These are phyloP conservation scores for Verticillium klebahnii DNA, from an alignment of 2,329 filamentous ascomycete genomes.

Conservation along the genomic window DNA sequence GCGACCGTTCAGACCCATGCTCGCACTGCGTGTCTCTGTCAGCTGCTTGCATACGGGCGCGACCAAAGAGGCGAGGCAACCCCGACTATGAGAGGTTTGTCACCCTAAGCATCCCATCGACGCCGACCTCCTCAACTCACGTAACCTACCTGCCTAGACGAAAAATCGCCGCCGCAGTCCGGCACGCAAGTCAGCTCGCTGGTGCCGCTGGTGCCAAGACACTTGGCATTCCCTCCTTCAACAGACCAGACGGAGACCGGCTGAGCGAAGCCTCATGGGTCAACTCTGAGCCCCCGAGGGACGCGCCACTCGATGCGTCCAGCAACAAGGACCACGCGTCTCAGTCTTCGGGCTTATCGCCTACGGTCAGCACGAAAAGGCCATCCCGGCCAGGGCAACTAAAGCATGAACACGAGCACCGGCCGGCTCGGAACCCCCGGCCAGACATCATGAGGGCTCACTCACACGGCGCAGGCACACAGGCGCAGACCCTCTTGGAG, in stretches of 20 bases:
- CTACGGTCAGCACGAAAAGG: background rate
- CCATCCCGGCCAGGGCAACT: background rate
- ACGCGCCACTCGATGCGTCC: background rate
- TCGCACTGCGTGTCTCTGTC: slow-evolving; percentile 1
- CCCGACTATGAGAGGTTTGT: slow-evolving; percentile 3
- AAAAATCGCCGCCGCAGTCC: slow-evolving; percentile 1
- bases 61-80: slow-evolving; percentile 1
- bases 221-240: background rate
- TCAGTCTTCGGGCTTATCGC: background rate
- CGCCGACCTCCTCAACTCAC: background rate
- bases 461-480: background rate
- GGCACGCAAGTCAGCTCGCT: slow-evolving; percentile 2
- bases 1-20: slow-evolving; percentile 2
- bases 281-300: background rate
- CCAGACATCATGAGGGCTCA: background rate
- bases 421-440: background rate
- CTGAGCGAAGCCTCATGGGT: background rate
- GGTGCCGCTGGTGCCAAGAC: background rate
- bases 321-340: background rate
- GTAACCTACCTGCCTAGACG: background rate
- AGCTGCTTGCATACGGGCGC: background rate
- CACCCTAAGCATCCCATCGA: background rate
- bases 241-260: background rate
- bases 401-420: background rate
- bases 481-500: background rate